These are phyloP conservation scores for Botrytis porri DNA, from an alignment of 2,329 filamentous ascomycete genomes.

Conservation along the genomic window DNA sequence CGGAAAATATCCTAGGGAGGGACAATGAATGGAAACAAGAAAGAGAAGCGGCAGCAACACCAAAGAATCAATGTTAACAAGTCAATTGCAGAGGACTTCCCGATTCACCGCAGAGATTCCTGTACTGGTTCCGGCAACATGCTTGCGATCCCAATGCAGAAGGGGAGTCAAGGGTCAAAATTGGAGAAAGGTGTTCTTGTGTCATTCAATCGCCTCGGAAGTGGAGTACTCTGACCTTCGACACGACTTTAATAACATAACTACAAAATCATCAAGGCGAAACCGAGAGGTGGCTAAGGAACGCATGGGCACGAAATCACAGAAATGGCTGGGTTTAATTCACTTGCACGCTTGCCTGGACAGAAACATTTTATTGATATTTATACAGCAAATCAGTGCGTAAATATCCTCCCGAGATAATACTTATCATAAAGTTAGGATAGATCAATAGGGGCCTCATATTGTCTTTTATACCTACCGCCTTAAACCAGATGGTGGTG, in stretches of 20 bases:
- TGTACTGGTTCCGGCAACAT: neutral
- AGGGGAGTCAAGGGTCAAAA: neutral
- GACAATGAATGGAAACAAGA: too few relatives aligned
- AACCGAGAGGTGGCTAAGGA: neutral
- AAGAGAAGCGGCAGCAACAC: neutral
- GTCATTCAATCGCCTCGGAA: neutral
- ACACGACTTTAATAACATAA: neutral
- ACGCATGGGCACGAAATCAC: neutral
- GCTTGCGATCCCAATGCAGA: neutral
- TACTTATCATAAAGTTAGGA: neutral
- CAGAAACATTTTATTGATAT: neutral
- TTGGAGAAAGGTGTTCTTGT: neutral
- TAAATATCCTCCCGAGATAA: neutral
- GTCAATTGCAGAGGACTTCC: neutral
- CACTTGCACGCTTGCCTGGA: neutral
- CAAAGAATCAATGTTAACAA: neutral
- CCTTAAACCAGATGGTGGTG: neutral
- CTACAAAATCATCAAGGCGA: neutral
- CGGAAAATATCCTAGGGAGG: neutral
- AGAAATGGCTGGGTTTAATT: neutral
- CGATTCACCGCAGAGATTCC: neutral
- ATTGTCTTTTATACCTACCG: neutral
- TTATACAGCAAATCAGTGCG: neutral
- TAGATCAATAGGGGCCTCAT: neutral
- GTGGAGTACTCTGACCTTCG: neutral